Evolutionary conservation across 2,329 filamentous ascomycete genomes (phyloP).

Genomic region (Penicillium paneum): DNA sequence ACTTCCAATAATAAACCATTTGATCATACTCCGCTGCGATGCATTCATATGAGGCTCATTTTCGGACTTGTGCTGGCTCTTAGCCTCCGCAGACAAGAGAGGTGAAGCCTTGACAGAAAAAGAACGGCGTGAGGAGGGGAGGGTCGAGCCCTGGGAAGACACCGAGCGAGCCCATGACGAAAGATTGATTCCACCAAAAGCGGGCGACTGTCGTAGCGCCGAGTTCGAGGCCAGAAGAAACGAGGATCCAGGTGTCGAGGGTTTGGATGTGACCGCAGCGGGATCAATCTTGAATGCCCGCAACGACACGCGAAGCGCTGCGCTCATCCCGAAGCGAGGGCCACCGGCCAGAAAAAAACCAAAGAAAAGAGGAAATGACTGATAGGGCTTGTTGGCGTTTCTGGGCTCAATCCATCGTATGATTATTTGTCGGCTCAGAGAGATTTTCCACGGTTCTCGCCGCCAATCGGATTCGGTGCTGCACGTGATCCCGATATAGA

Average conservation of each 20-base stretch:
- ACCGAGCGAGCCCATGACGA: neutral
- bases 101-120: slow-evolving; percentile 21
- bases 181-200: neutral
- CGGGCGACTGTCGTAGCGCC: neutral
- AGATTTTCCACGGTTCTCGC: slow-evolving; percentile 27
- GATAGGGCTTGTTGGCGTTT: neutral
- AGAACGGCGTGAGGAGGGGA: slow-evolving; percentile 3
- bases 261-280: slow-evolving; percentile 24
- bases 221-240: slow-evolving; percentile 4
- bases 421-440: slow-evolving; percentile 2
- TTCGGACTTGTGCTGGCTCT: slow-evolving; percentile 1
- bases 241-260: slow-evolving; percentile 11
- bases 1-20: slow-evolving; percentile 35
- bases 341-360: neutral
- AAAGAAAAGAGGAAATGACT: neutral
- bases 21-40: slow-evolving; percentile 28
- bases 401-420: slow-evolving; percentile 14
- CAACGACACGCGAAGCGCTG: slow-evolving; percentile 32
- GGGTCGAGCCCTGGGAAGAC: neutral
- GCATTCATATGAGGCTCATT: neutral
- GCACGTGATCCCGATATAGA: slow-evolving; percentile 24
- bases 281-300: slow-evolving; percentile 31
- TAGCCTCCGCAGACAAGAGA: slow-evolving; percentile 12
- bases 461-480: slow-evolving; percentile 22
- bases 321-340: slow-evolving; percentile 32